Evolutionary conservation across 306 rosid species (phyloP).

Genomic region (Begonia masoniana): DNA sequence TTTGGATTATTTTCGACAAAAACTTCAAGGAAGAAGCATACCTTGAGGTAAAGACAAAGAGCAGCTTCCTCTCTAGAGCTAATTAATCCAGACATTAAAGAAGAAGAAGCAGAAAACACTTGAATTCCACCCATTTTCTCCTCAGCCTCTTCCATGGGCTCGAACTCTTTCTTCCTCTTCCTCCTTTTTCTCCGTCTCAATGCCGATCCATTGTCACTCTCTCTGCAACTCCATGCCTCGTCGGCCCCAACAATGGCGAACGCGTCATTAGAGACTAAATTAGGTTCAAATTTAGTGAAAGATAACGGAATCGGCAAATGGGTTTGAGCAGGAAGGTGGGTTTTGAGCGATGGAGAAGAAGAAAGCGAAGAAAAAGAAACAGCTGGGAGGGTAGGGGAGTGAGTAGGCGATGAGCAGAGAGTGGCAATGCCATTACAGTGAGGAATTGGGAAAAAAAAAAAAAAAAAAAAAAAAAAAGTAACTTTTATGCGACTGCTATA

Average conservation of each 20-base stretch:
- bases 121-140: constrained; percentile 8
- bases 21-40: constrained; percentile 2
- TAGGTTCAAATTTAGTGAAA: constrained; percentile 24
- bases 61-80: constrained; percentile 49
- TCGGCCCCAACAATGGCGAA: constrained; percentile 18
- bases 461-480: too few relatives aligned
- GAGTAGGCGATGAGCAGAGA: constrained; percentile 43
- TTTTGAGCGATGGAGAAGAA: constrained; percentile 21
- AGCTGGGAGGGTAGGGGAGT: constrained; percentile 31
- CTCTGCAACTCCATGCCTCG: constrained; percentile 18
- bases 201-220: constrained; percentile 17
- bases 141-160: constrained; percentile 10
- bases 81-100: constrained; percentile 29
- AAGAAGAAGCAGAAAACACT: constrained; percentile 10
- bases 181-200: constrained; percentile 33
- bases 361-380: constrained; percentile 39
- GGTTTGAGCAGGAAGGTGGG: constrained; percentile 29
- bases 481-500: too few relatives aligned
- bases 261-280: constrained; percentile 32
- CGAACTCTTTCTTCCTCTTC: constrained; percentile 36
- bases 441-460: constrained; percentile 10
- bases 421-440: constrained; percentile 33
- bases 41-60: constrained; percentile 54
- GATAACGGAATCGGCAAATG: constrained; percentile 15
- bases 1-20: too few relatives aligned